These are phyloP conservation scores for Aspergillus quadricinctus DNA, from an alignment of 2,329 filamentous ascomycete species.

Conservation along the genomic window DNA sequence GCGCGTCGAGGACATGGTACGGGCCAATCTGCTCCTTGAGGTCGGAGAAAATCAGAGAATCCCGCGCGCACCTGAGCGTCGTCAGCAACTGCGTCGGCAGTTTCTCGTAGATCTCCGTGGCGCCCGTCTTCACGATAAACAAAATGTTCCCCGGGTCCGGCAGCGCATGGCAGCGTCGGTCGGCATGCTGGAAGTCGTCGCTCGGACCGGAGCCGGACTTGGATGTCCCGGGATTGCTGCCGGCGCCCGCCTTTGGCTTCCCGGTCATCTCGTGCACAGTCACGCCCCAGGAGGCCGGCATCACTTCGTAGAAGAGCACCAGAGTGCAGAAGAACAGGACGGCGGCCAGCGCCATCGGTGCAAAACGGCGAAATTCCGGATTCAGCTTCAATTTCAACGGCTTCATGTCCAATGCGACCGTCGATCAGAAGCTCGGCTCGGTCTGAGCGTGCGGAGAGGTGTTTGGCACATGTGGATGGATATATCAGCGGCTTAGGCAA, in stretches of 20 bases:
- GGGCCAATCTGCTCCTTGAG: slow-evolving; percentile 29
- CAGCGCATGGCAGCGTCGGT: slow-evolving; percentile 37
- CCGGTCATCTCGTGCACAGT: not conserved
- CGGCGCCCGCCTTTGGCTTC: not conserved
- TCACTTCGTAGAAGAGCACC: not conserved
- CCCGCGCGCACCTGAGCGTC: slow-evolving; percentile 45
- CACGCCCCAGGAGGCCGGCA: not conserved
- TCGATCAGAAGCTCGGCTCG: not conserved
- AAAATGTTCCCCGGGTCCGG: slow-evolving; percentile 46
- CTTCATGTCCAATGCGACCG: not conserved
- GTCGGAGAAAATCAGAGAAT: slow-evolving; percentile 48
- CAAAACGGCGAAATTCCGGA: not conserved
- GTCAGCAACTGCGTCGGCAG: slow-evolving; percentile 55
- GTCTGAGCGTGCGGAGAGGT: not conserved
- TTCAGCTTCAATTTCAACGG: not conserved
- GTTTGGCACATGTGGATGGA: not conserved
- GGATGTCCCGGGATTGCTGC: not conserved
- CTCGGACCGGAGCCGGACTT: not conserved
- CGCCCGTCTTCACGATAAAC: slow-evolving; percentile 56
- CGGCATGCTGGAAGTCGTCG: not conserved
- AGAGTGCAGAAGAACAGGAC: not conserved
- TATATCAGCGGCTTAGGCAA: not conserved
- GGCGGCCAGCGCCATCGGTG: not conserved
- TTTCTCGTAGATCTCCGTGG: slow-evolving; percentile 50
- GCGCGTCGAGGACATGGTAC: slow-evolving; percentile 28